Evolutionary conservation across 495 filamentous ascomycete genomes (phyloP).

Genomic region (Penicillium alfredii): DNA sequence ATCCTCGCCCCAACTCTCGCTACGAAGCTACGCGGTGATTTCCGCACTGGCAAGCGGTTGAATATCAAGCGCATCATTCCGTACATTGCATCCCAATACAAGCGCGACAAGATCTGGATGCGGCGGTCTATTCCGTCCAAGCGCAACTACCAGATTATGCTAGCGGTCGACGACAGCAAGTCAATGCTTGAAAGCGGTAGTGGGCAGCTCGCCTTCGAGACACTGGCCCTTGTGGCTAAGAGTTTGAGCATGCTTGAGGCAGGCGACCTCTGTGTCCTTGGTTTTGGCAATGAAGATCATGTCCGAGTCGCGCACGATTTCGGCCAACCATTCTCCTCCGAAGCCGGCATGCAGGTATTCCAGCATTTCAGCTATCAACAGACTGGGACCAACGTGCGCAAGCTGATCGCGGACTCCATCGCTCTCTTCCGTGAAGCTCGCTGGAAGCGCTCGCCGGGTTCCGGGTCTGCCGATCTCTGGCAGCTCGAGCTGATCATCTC

Average conservation of each 20-base stretch:
- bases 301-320: slow-evolving; percentile 88
- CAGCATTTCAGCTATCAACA: slow-evolving; percentile 84
- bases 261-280: slow-evolving; percentile 81
- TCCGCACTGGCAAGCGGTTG: slow-evolving; percentile 94
- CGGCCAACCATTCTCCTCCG: slow-evolving; percentile 71
- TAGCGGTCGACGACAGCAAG: slow-evolving; percentile 92
- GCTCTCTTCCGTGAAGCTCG: slow-evolving; percentile 75
- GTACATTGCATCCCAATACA: slow-evolving; percentile 94
- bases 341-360: slow-evolving; percentile 75
- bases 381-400: slow-evolving; percentile 73
- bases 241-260: slow-evolving; percentile 85
- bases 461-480: slow-evolving; percentile 77
- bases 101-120: slow-evolving; percentile 99
- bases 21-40: slow-evolving; percentile 93
- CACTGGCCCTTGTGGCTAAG: slow-evolving; percentile 80
- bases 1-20: slow-evolving; percentile 92
- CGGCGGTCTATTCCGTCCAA: slow-evolving; percentile 84
- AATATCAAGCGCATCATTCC: slow-evolving; percentile 99
- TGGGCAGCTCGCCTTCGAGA: slow-evolving; percentile 76
- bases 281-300: slow-evolving; percentile 70
- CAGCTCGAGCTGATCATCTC: slow-evolving; percentile 89
- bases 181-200: slow-evolving; percentile 77
- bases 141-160: slow-evolving; percentile 91
- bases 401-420: slow-evolving; percentile 69
- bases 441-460: slow-evolving; percentile 45